Evolutionary conservation across 2,329 filamentous ascomycete species (phyloP).

Genomic region (Lecanicillium sp.): DNA sequence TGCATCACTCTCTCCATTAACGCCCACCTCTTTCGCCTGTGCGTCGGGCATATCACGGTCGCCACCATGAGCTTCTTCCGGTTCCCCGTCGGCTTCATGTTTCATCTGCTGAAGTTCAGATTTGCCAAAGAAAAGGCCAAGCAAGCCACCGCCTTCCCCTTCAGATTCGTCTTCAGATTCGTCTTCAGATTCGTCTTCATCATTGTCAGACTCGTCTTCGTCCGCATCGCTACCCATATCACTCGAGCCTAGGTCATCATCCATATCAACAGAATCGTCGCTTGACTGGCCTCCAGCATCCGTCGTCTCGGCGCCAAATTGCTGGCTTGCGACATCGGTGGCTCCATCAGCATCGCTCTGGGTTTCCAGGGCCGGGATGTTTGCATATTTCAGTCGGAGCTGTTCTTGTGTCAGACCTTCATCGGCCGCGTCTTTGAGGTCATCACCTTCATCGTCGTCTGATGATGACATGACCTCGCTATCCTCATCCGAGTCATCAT

Average conservation of each 20-base stretch:
- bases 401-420: slow-evolving; percentile 63
- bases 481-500: slow-evolving; percentile 32
- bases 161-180: slow-evolving; percentile 38
- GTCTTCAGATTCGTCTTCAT: slow-evolving; percentile 33
- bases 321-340: slow-evolving; percentile 15
- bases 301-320: slow-evolving; percentile 14
- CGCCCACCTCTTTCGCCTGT: not conserved
- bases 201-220: slow-evolving; percentile 33
- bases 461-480: slow-evolving; percentile 53
- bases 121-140: slow-evolving; percentile 53
- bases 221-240: slow-evolving; percentile 38
- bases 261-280: slow-evolving; percentile 62
- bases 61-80: slow-evolving; percentile 1
- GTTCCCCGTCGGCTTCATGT: slow-evolving; percentile 24
- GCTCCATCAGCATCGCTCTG: slow-evolving; percentile 18
- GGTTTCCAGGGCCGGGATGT: slow-evolving; percentile 44
- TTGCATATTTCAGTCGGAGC: slow-evolving; percentile 59
- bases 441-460: slow-evolving; percentile 37
- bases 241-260: slow-evolving; percentile 55
- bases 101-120: slow-evolving; percentile 48
- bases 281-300: slow-evolving; percentile 42
- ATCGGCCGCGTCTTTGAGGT: slow-evolving; percentile 45
- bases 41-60: slow-evolving; percentile 5
- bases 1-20: not conserved
- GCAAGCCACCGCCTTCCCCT: slow-evolving; percentile 18